Percentiles rank a stretch among this genome's conserved stretches.
phyloP scores from a whole-genome alignment of 768 basidiomycete species.

The Leccinum broughii region DNA sequence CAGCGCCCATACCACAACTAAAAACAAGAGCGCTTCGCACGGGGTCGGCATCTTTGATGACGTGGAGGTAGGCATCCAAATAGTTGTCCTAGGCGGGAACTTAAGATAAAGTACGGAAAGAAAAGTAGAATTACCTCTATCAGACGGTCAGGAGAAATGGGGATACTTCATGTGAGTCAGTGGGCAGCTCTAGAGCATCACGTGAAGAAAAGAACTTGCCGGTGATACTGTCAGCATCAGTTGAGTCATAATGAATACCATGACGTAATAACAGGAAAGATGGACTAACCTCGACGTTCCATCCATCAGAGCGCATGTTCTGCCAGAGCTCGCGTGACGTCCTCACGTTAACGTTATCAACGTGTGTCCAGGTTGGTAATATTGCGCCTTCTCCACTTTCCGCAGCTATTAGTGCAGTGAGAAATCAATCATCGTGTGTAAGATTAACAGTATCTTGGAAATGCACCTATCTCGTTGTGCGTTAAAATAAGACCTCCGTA shows the following conservation, averaged over 20 bases:
- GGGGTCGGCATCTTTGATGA: slow-evolving; percentile 81
- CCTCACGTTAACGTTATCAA: slow-evolving; percentile 79
- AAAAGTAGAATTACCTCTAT: slow-evolving; percentile 64
- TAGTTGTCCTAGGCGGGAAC: slow-evolving; percentile 72
- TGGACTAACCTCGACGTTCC: slow-evolving; percentile 77
- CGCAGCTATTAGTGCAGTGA: slow-evolving; percentile 35
- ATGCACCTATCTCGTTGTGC: slow-evolving; percentile 86
- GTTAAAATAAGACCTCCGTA: slow-evolving; percentile 90
- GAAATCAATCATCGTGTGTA: slow-evolving; percentile 6
- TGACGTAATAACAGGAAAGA: not conserved
- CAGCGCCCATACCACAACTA: slow-evolving; percentile 96
- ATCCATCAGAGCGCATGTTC: slow-evolving; percentile 74
- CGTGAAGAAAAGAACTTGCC: slow-evolving; percentile 43
- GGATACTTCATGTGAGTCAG: slow-evolving; percentile 58
- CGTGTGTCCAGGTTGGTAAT: slow-evolving; percentile 90
- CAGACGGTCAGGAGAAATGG: slow-evolving; percentile 90
- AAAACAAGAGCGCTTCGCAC: slow-evolving; percentile 83
- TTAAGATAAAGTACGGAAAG: not conserved
- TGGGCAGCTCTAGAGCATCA: slow-evolving; percentile 12
- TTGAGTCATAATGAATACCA: slow-evolving; percentile 10
- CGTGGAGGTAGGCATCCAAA: slow-evolving; percentile 86
- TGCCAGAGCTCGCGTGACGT: slow-evolving; percentile 89
- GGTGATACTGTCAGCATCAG: slow-evolving; percentile 58
- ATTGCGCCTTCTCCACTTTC: slow-evolving; percentile 77
- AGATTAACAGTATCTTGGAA: not conserved